A percentile compares a stretch with the other conserved stretches of the same genome.
These are phyloP conservation scores for Choiromyces venosus DNA, from an alignment of 495 filamentous ascomycete species.

Conservation along the genomic window DNA sequence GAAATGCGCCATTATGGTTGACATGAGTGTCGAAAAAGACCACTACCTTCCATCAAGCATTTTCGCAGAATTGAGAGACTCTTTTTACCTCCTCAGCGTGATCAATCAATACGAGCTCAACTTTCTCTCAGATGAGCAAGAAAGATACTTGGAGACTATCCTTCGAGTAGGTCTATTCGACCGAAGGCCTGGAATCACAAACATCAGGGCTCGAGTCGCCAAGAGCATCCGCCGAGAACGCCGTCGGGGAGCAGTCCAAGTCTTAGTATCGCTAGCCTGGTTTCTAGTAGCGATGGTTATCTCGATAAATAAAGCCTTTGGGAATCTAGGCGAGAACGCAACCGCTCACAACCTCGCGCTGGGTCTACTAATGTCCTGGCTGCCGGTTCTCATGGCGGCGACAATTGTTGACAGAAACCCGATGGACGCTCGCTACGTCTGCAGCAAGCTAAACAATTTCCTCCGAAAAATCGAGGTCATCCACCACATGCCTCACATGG, in stretches of 20 bases:
- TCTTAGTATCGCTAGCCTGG: slow-evolving; percentile 24
- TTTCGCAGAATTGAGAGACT: slow-evolving; percentile 47
- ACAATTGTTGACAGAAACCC: slow-evolving; percentile 52
- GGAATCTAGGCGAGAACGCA: slow-evolving; percentile 42
- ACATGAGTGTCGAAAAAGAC: slow-evolving; percentile 46
- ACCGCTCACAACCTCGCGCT: slow-evolving; percentile 49
- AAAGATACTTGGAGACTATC: slow-evolving; percentile 12
- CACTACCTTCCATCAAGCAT: slow-evolving; percentile 36
- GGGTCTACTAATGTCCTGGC: slow-evolving; percentile 49
- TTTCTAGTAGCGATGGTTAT: slow-evolving; percentile 44
- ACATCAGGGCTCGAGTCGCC: not conserved
- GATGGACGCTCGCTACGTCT: slow-evolving; percentile 42
- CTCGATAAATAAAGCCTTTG: slow-evolving; percentile 49
- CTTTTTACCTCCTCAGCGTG: slow-evolving; percentile 46
- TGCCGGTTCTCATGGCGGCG: slow-evolving; percentile 49
- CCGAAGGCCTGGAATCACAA: slow-evolving; percentile 7
- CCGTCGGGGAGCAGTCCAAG: slow-evolving; percentile 21
- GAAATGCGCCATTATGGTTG: slow-evolving; percentile 48
- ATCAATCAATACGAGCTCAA: slow-evolving; percentile 46
- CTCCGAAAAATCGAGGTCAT: slow-evolving; percentile 40
- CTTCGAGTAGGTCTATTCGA: slow-evolving; percentile 29
- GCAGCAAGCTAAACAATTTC: slow-evolving; percentile 42
- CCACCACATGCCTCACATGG: not conserved
- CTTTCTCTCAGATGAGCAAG: not conserved
- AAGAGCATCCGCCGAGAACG: slow-evolving; percentile 11